Evolutionary conservation across 768 basidiomycete species (phyloP), one percentile per base, ranked within the genome.

Genomic region (Cystoderma amianthinum): DNA sequence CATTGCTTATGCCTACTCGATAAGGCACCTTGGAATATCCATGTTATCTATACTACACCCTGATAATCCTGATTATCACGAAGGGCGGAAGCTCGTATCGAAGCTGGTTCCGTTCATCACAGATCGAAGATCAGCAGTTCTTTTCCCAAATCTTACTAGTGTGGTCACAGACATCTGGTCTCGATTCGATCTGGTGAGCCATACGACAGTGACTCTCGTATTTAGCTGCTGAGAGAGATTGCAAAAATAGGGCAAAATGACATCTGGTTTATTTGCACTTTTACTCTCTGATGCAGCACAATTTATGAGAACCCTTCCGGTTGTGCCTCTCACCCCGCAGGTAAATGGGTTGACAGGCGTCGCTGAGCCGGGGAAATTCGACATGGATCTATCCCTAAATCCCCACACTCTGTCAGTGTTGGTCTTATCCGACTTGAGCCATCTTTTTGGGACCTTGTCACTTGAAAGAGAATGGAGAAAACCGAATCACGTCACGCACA

Each of bases 121-220:
- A 1, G 76, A 83, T 28, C 71, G 68, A 30, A 73, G 68, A 51
- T 80, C 86, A 4, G 78, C 62, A 18, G 65, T 67, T n/a, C 49
- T 77, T 6, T 69, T 80, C 44, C 47, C 62, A 5, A 71, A 67
- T 39, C 52, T 88, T 24, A 66, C 69, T 18, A 65, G 68, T 19
- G 70, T 72, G 2, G 61, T 78, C n/a, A 74, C 73, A 5, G 79
- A 82, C 43, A 52, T 87, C 4, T 85, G 79, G 76, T 83, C 85
- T 5, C 70, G 74, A 13, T 69, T 82, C 36, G 67, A 71, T 17
- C 51, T 67, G n/a, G 82, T 81, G 48, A n/a, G n/a, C n/a, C n/a
- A n/a, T n/a, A n/a, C n/a, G n/a, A n/a, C n/a, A n/a, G n/a, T 18
- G 32, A 41, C 11, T 21, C 21, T 36, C 41, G 38, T 13, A 45